Evolutionary conservation across 495 filamentous ascomycete species (phyloP), one percentile per base, ranked within the genome.

Genomic region (Extremus antarcticus): DNA sequence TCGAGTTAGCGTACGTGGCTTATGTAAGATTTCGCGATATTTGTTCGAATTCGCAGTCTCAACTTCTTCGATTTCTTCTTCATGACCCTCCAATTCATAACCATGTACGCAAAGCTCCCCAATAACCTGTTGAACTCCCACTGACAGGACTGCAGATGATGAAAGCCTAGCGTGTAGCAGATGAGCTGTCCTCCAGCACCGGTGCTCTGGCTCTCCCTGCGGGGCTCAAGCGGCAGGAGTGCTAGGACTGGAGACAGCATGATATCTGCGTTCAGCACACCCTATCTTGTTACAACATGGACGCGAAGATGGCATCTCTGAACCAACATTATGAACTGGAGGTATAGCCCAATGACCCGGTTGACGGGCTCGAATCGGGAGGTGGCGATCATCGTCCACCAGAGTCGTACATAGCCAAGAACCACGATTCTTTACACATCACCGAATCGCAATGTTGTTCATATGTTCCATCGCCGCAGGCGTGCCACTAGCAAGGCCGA

Each of bases 231-330:
- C 79, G 92, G 89, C 87, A 80, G 80, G 77, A 68, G 67, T 76
- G 81, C 67, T 73, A 71, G 73, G 70, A 43, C 67, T 75, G 75
- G 58, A 69, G 83, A 79, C 77, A 87, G 81, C 73, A 76, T 98
- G 92, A 98, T 79, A 88, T 85, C 78, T 80, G 94, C 88, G 94
- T 95, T 90, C 89, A 90, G 88, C 92, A 96, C 92, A 95, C 78
- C 72, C 74, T 24, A 84, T 82, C 90, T 95, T 95, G 87, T 95
- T 94, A 86, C 74, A 74, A 65, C 74, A 86, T 89, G 90, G 85
- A 95, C 91, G 94, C 90, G 79, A 86, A 83, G 78, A 86, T 80
- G 84, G 88, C 88, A 95, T 89, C 89, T 97, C 92, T 97, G 92
- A 97, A 70, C 56, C 52, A 39, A 51, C 24, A 2, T 58, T 57